Evolutionary conservation across 352 stramenopile genomes (phyloP), one percentile per base, ranked within the genome.

Genomic region (Phytophthora boehmeriae): DNA sequence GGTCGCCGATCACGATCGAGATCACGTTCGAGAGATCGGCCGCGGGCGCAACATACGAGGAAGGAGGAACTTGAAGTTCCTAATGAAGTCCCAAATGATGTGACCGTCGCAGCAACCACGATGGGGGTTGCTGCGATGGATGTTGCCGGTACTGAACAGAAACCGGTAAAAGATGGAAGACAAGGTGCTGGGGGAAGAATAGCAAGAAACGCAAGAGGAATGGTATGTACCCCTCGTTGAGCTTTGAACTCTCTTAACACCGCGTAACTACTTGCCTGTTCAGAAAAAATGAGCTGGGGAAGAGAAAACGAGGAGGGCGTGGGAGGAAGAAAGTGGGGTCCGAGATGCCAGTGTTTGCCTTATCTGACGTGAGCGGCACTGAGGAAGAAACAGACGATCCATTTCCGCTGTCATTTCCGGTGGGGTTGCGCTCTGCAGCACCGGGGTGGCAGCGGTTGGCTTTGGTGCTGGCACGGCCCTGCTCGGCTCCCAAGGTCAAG

Each of bases 281-380:
- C n/a, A 41, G 59, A 68, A 42, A 68, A 5, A 63, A 54, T 13
- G 61, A 58, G 54, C 52, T 36, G 51, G 46, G 38, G 48, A 44
- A 41, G 14, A 43, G 52, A 50, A 71, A 66, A 59, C 60, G 53
- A 46, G 35, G 54, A 63, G 42, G 20, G 14, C 66, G 36, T 58
- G 27, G 34, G 8, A 51, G 35, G 22, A 66, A 49, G 19, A 48
- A 52, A 19, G 27, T 34, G 22, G 30, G 54, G 13, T 5, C 5
- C 19, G 35, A 61, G 47, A 52, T 41, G n/a, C 41, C 48, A 30
- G 19, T 76, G 27, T 67, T 74, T 42, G 61, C 59, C 28, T 58
- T 81, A 30, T 81, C 73, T 25, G 73, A 81, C 23, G 19, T 81
- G 20, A 81, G 73, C 41, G 35, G 22, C 6, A 72, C 67, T 20